phyloP scores from a whole-genome alignment of 768 basidiomycete genomes.

The Serendipita indica region DNA sequence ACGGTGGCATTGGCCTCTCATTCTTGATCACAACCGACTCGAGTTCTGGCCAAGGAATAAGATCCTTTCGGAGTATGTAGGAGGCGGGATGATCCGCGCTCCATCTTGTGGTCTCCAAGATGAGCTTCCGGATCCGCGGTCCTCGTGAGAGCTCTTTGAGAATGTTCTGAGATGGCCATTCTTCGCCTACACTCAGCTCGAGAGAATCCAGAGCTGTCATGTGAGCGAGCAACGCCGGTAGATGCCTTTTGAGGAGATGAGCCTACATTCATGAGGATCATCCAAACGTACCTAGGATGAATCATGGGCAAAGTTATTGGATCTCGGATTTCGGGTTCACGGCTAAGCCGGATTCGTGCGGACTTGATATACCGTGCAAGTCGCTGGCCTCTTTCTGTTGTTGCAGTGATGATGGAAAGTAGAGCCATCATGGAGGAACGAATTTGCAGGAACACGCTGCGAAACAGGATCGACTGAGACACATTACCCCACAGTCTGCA shows the following conservation, averaged over 20 bases:
- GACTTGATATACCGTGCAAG: neutral
- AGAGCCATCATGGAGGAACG: slow-evolving; percentile 4
- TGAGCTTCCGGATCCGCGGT: neutral
- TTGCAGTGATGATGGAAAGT: neutral
- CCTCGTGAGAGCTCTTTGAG: neutral
- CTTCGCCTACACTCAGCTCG: neutral
- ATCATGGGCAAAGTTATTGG: neutral
- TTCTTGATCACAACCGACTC: neutral
- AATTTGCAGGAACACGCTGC: slow-evolving; percentile 3
- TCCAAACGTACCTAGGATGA: neutral
- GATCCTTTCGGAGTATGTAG: neutral
- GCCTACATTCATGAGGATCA: neutral
- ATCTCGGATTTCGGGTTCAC: neutral
- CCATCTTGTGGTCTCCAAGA: neutral
- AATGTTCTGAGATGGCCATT: neutral
- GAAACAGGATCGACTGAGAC: slow-evolving; percentile 2
- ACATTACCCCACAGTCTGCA: neutral
- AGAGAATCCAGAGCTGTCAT: neutral
- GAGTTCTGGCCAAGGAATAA: slow-evolving; percentile 1
- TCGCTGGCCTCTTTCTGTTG: neutral
- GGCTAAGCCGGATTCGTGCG: neutral
- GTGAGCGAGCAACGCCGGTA: neutral
- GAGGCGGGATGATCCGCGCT: neutral
- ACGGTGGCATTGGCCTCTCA: neutral
- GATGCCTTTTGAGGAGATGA: neutral